A percentile compares a stretch with the other conserved stretches of the same genome.
Conservation (phyloP, 2,329 filamentous ascomycete species). For the Lasiodiplodia gonubiensis region DNA sequence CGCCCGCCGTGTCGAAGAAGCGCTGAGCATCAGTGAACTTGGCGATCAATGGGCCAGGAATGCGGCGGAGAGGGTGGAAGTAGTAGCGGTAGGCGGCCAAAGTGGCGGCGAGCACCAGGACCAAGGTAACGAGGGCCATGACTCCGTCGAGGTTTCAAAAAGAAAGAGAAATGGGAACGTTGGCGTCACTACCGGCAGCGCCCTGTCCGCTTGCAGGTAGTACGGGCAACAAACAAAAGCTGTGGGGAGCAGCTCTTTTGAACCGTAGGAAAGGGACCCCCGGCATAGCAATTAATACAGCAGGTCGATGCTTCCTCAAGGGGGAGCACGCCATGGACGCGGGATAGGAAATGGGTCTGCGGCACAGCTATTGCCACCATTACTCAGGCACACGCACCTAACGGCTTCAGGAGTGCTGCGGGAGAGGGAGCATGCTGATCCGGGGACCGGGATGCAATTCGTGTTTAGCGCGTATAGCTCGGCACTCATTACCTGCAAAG, state of each 20-base stretch:
- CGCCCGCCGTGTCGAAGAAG: conserved; percentile 38
- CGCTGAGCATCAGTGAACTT: conserved; percentile 44
- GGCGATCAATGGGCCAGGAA: conserved; percentile 43
- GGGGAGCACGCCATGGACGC: not conserved
- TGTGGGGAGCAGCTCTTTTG: not conserved
- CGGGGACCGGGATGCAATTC: not conserved
- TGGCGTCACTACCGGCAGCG: not conserved
- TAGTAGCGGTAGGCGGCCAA: conserved; percentile 9
- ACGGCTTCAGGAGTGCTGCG: not conserved
- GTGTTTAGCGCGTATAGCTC: not conserved
- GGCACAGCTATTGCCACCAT: not conserved
- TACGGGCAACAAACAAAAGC: not conserved
- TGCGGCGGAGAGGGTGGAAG: conserved; percentile 23
- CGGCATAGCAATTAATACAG: conserved; percentile 5
- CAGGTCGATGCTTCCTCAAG: not conserved
- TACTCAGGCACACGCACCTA: not conserved
- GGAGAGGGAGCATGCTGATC: not conserved
- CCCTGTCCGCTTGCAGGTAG: not conserved
- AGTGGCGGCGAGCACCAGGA: conserved; percentile 18
- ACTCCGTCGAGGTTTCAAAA: not conserved
- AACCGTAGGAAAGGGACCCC: not conserved
- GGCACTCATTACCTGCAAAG: not conserved
- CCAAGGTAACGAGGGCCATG: conserved; percentile 19
- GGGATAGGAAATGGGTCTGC: not conserved
- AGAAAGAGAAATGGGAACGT: not conserved